Percentiles rank a stretch among this genome's conserved stretches.
Conservation (phyloP, 805 yeast species). For the Candida loeiensis region DNA sequence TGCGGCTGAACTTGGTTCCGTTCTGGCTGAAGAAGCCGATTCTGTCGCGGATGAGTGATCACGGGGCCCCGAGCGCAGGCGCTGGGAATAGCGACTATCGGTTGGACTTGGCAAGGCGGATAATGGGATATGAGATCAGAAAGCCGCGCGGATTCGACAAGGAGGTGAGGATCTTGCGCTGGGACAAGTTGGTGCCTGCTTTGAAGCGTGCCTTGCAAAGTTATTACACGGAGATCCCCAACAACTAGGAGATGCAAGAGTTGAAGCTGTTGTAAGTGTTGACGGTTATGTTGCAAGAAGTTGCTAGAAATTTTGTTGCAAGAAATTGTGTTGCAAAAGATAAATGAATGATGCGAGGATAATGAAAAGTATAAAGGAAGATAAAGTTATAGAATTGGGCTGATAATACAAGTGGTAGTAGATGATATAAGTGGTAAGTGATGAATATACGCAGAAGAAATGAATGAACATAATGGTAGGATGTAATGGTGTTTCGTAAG, state of each 20-base stretch:
- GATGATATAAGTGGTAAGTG: too few relatives aligned
- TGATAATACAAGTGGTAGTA: too few relatives aligned
- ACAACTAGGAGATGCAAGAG: constrained; percentile 4
- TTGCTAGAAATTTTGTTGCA: too few relatives aligned
- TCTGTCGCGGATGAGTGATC: constrained; percentile 40
- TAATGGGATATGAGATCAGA: constrained; percentile 59
- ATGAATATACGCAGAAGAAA: too few relatives aligned
- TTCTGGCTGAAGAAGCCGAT: constrained; percentile 64
- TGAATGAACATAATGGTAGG: too few relatives aligned
- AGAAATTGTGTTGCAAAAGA: neutral
- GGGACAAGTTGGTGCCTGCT: constrained; percentile 60
- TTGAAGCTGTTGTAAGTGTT: too few relatives aligned
- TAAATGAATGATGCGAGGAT: too few relatives aligned
- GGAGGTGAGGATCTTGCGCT: constrained; percentile 58
- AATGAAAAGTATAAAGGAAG: too few relatives aligned
- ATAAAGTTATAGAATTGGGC: too few relatives aligned
- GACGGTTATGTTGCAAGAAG: too few relatives aligned
- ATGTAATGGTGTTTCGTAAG: too few relatives aligned
- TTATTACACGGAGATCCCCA: constrained; percentile 55
- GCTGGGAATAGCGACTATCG: constrained; percentile 36
- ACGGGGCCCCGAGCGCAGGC: constrained; percentile 3
- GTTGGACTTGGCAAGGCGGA: constrained; percentile 57
- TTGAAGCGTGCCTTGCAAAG: constrained; percentile 61
- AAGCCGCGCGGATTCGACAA: constrained; percentile 69
- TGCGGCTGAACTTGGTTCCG: constrained; percentile 62